A percentile compares a stretch with the other conserved stretches of the same genome.
These are phyloP conservation scores for Claviceps sp. DNA, from an alignment of 2,329 filamentous ascomycete species.

Conservation along the genomic window DNA sequence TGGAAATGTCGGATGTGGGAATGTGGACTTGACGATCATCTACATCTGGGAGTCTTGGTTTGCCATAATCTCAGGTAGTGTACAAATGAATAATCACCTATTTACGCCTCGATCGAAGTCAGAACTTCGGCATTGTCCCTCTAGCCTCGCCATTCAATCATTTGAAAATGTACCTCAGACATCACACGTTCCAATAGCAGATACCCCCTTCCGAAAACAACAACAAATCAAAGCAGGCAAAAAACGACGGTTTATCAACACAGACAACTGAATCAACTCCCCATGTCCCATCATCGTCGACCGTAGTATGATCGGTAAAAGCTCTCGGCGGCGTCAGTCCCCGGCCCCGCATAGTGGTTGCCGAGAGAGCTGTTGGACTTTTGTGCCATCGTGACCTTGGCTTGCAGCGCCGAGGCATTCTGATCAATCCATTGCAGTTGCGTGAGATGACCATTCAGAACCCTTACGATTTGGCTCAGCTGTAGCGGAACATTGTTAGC, in stretches of 20 bases:
- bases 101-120: slow-evolving; percentile 10
- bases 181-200: neutral
- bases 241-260: neutral
- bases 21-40: slow-evolving; percentile 7
- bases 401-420: slow-evolving; percentile 66
- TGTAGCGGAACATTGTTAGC: slow-evolving; percentile 24
- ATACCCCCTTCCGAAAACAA: neutral
- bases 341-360: slow-evolving; percentile 42
- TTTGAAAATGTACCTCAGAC: slow-evolving; percentile 4
- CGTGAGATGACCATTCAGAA: slow-evolving; percentile 83
- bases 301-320: slow-evolving; percentile 86
- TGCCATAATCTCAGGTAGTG: slow-evolving; percentile 21
- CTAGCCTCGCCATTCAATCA: neutral
- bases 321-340: slow-evolving; percentile 66
- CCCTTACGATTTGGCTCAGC: slow-evolving; percentile 88
- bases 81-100: slow-evolving; percentile 21
- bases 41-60: slow-evolving; percentile 9
- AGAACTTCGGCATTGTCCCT: slow-evolving; percentile 6
- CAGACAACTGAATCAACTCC: neutral
- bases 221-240: neutral
- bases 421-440: slow-evolving; percentile 90
- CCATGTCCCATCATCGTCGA: slow-evolving; percentile 36
- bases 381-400: slow-evolving; percentile 71
- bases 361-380: slow-evolving; percentile 56
- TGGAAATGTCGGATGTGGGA: slow-evolving; percentile 6